These are phyloP conservation scores for Tilletia horrida DNA, from an alignment of 1,284 basidiomycete genomes.

Conservation along the genomic window DNA sequence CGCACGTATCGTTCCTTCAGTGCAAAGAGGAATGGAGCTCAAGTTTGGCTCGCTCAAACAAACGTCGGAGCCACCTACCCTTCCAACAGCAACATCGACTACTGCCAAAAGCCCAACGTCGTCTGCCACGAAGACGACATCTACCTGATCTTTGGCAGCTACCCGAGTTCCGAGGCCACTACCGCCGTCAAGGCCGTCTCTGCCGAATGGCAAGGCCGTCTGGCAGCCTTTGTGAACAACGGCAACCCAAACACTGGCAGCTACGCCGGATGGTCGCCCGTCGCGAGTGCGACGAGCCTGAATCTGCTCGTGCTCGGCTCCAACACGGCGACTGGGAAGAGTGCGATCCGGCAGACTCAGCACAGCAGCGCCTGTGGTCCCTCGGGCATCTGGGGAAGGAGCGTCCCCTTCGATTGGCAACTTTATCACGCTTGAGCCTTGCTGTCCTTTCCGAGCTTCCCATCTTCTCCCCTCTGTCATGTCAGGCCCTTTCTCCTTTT, in stretches of 20 bases:
- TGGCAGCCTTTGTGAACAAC: conserved; percentile 29
- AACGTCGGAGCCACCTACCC: conserved; percentile 32
- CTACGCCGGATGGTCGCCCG: conserved; percentile 26
- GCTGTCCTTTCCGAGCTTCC: no score
- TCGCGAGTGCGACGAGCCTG: conserved; percentile 14
- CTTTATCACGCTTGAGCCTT: conserved; percentile 30
- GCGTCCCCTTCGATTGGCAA: conserved; percentile 45
- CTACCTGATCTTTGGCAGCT: conserved; percentile 31
- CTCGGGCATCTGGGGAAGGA: conserved; percentile 28
- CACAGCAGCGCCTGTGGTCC: conserved; percentile 1
- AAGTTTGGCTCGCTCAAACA: conserved; percentile 30
- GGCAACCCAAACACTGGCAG: conserved; percentile 29
- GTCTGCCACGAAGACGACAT: conserved; percentile 51
- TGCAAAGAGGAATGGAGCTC: conserved; percentile 10
- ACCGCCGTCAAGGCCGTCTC: conserved; percentile 16
- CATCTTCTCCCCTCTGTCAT: no score
- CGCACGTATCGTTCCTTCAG: background rate
- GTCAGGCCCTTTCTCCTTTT: no score
- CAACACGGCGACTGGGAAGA: background rate
- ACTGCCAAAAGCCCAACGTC: conserved; percentile 26
- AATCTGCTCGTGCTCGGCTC: conserved; percentile 31
- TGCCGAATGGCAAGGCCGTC: conserved; percentile 35
- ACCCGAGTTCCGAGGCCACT: background rate
- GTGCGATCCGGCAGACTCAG: conserved; percentile 6
- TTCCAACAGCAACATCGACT: conserved; percentile 31